These are phyloP conservation scores for Colletotrichum trifolii DNA, from an alignment of 2,329 filamentous ascomycete species.

Conservation along the genomic window DNA sequence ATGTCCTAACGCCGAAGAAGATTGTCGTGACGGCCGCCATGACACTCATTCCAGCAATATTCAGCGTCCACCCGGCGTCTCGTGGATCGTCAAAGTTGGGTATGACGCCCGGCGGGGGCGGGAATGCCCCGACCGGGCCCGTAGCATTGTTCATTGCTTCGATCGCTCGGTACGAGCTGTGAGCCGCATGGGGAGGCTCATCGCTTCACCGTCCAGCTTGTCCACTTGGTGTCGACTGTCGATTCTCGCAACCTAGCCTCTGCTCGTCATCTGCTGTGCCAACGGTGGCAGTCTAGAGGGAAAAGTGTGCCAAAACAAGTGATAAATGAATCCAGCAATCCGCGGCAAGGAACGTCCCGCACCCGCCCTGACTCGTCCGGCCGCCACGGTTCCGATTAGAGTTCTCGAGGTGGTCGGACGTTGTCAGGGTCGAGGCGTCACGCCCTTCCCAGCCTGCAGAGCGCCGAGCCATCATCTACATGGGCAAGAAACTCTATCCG, in stretches of 20 bases:
- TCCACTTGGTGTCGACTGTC: neutral
- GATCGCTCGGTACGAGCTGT: constrained; percentile 20
- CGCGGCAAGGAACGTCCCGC: neutral
- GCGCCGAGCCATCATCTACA: constrained; percentile 3
- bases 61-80: constrained; percentile 31
- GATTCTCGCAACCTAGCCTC: neutral
- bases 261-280: neutral
- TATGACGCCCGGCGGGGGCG: constrained; percentile 40
- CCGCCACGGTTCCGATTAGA: constrained; percentile 13
- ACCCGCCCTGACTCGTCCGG: constrained; percentile 25
- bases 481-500: constrained; percentile 3
- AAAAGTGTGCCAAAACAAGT: neutral
- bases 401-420: constrained; percentile 23
- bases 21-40: constrained; percentile 35
- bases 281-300: rapidly evolving
- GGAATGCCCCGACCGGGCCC: constrained; percentile 32
- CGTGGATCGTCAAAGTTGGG: constrained; percentile 39
- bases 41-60: constrained; percentile 34
- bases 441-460: neutral
- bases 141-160: constrained; percentile 30
- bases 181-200: constrained; percentile 16
- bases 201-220: constrained; percentile 7
- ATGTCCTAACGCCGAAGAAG: constrained; percentile 36
- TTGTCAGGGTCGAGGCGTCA: constrained; percentile 17
- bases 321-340: constrained; percentile 12